A percentile compares a stretch with the other conserved stretches of the same genome.
phyloP scores from a whole-genome alignment of 2,329 filamentous ascomycete genomes.

The Cryoendolithus antarcticus region DNA sequence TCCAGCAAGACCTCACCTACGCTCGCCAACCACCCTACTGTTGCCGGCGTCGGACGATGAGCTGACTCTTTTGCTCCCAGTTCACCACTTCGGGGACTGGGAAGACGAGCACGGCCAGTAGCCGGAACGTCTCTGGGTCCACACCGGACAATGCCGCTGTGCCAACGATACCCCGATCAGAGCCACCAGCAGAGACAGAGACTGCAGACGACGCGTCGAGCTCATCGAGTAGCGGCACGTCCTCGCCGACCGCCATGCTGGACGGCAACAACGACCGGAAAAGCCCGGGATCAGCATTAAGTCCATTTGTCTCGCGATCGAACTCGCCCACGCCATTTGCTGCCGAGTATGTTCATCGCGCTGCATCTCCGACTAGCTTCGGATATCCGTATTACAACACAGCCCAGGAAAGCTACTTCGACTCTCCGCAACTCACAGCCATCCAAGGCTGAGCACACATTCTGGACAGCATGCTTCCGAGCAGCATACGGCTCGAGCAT shows the following conservation, averaged over 20 bases:
- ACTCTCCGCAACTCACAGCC: conserved; percentile 22
- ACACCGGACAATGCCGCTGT: no score
- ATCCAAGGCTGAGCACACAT: conserved; percentile 23
- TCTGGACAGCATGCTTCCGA: no score
- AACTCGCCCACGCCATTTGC: conserved; percentile 20
- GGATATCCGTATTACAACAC: conserved; percentile 24
- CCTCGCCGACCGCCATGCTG: conserved; percentile 15
- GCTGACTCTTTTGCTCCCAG: conserved; percentile 21
- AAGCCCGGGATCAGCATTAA: conserved; percentile 10
- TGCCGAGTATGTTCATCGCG: conserved; percentile 13
- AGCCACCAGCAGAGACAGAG: no score
- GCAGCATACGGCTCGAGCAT: no score
- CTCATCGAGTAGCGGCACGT: no score
- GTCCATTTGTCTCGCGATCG: conserved; percentile 19
- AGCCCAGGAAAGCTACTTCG: conserved; percentile 21
- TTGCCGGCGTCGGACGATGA: conserved; percentile 6
- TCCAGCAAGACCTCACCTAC: conserved; percentile 7
- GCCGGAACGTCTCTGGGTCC: no score
- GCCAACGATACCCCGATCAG: no score
- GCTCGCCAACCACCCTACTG: conserved; percentile 9
- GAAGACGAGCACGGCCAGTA: conserved; percentile 14
- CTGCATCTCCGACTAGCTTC: conserved; percentile 22
- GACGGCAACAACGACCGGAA: conserved; percentile 17
- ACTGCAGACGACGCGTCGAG: no score
- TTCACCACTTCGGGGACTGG: conserved; percentile 21